Percentiles rank a stretch among this genome's conserved stretches.
phyloP scores from a whole-genome alignment of 176 grass and related monocot genomes.

The Bonia amplexicaulis region DNA sequence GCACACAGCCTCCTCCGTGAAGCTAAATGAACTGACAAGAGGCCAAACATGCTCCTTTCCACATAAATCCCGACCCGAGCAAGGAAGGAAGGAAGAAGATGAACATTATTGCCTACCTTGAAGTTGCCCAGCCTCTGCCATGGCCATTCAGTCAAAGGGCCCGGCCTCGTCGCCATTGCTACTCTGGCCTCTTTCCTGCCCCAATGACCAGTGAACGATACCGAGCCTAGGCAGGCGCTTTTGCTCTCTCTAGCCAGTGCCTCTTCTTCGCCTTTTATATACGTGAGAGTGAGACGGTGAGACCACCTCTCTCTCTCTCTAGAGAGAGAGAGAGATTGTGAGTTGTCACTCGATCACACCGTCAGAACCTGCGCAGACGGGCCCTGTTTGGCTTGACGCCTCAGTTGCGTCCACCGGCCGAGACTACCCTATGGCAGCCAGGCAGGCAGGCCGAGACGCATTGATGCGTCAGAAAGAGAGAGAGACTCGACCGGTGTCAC shows the following conservation, averaged over 20 bases:
- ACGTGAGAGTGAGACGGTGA: too few species aligned
- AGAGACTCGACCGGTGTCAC: not conserved
- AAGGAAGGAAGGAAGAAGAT: not conserved
- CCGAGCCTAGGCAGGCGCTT: not conserved
- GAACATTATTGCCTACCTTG: slow-evolving; percentile 47
- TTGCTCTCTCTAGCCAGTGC: not conserved
- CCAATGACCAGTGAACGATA: not conserved
- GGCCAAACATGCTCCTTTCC: not conserved
- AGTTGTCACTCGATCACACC: not conserved
- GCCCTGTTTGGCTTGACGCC: too few species aligned
- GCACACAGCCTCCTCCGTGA: too few species aligned
- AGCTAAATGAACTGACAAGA: not conserved
- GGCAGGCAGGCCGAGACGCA: not conserved
- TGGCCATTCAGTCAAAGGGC: slow-evolving; percentile 86
- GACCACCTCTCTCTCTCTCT: too few species aligned
- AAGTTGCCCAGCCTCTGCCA: slow-evolving; percentile 78
- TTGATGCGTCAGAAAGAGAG: not conserved
- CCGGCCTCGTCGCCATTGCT: slow-evolving; percentile 76
- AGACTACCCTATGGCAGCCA: not conserved
- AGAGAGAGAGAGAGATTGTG: not conserved
- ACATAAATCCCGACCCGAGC: not conserved
- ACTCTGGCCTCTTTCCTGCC: not conserved
- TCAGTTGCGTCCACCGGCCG: too few species aligned
- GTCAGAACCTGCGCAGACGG: not conserved
- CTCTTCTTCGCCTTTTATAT: not conserved